These are phyloP conservation scores for Urochloa ruziziensis DNA, from an alignment of 176 grass and related monocot species.

Conservation along the genomic window DNA sequence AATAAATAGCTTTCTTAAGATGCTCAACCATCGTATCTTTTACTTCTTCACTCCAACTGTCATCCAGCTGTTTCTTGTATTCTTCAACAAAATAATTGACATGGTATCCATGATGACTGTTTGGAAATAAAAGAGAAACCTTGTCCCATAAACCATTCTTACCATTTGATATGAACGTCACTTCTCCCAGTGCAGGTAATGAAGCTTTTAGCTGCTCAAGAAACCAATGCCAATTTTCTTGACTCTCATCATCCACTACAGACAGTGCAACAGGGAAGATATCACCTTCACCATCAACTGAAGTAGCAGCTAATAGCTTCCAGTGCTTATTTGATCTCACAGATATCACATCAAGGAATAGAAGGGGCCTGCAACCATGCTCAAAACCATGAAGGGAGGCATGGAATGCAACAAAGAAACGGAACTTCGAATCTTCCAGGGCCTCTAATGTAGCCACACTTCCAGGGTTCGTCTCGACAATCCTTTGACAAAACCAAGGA, in stretches of 20 bases:
- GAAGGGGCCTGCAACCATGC: conserved; percentile 79
- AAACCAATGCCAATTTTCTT: conserved; percentile 95
- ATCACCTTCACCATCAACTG: conserved; percentile 74
- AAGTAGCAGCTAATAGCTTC: conserved; percentile 75
- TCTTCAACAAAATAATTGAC: conserved; percentile 69
- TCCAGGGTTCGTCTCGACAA: conserved; percentile 82
- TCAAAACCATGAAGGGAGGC: conserved; percentile 91
- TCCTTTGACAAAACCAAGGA: conserved; percentile 86
- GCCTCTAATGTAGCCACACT: conserved; percentile 69
- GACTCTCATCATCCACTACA: conserved; percentile 69
- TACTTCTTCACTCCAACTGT: conserved; percentile 68
- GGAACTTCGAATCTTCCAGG: conserved; percentile 75
- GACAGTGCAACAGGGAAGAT: conserved; percentile 83
- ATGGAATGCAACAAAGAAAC: conserved; percentile 85
- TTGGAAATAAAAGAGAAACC: conserved; percentile 63
- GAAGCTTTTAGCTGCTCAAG: conserved; percentile 79
- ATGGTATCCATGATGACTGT: conserved; percentile 69
- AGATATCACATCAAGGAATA: conserved; percentile 82
- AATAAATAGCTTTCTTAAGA: conserved; percentile 68
- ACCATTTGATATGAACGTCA: conserved; percentile 86
- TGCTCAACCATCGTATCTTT: conserved; percentile 74
- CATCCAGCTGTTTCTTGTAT: conserved; percentile 68
- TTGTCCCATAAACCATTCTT: conserved; percentile 71
- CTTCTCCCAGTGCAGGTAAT: conserved; percentile 14
- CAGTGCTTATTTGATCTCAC: conserved; percentile 75